Percentiles rank a stretch among this genome's conserved stretches.
These are phyloP conservation scores for Polygonum aviculare DNA, from an alignment of 148 eudicot genomes.

Conservation along the genomic window DNA sequence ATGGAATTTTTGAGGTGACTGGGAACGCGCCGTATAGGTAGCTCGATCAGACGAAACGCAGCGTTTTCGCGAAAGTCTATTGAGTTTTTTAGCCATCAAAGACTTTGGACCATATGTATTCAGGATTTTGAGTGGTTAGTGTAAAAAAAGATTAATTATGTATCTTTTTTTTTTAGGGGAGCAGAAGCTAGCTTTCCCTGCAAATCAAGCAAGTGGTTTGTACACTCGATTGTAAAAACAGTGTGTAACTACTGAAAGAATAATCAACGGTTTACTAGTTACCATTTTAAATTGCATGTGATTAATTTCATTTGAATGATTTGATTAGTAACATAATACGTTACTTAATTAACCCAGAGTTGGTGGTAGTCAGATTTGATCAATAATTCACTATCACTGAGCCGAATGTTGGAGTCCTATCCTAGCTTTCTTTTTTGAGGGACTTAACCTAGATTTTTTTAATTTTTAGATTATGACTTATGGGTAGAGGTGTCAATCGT, in stretches of 20 bases:
- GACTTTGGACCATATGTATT: background rate
- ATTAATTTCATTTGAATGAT: no score
- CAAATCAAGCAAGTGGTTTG: no score
- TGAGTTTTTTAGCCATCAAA: background rate
- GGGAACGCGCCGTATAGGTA: background rate
- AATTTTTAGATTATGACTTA: background rate
- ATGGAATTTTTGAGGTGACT: slow-evolving; percentile 13
- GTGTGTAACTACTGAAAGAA: background rate
- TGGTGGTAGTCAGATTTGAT: no score
- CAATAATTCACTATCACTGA: background rate
- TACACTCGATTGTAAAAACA: background rate
- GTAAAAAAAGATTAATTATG: background rate
- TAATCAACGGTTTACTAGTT: background rate
- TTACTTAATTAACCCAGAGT: no score
- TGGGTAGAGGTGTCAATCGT: no score
- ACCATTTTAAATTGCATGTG: background rate
- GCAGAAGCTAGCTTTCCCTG: background rate
- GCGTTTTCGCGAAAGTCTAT: background rate
- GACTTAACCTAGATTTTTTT: background rate
- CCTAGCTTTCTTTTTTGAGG: no score
- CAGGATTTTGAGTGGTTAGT: background rate
- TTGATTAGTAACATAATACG: no score
- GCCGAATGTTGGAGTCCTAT: no score
- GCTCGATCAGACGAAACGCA: background rate
- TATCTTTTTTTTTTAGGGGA: no score